A percentile compares a stretch with the other conserved stretches of the same genome.
phyloP scores from a whole-genome alignment of 2,329 filamentous ascomycete genomes.

The Diaporthe citrichinensis region DNA sequence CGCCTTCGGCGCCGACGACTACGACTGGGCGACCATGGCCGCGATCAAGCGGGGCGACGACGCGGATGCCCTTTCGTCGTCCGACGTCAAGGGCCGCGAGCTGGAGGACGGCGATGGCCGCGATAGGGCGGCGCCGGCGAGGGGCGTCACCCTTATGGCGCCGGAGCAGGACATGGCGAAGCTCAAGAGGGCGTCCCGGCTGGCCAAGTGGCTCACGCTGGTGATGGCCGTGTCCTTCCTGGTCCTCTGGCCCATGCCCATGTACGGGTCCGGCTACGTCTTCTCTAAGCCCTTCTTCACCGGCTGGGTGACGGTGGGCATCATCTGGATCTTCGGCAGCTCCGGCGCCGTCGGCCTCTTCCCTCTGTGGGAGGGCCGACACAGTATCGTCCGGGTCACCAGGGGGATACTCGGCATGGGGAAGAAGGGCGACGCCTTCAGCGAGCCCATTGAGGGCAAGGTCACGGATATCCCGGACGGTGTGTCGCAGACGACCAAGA shows the following conservation, averaged over 20 bases:
- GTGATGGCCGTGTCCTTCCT: slow-evolving; percentile 71
- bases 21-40: slow-evolving; percentile 87
- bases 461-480: background rate
- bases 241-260: slow-evolving; percentile 91
- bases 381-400: slow-evolving; percentile 1
- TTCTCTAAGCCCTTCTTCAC: slow-evolving; percentile 88
- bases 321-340: slow-evolving; percentile 85
- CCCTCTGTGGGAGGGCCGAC: slow-evolving; percentile 83
- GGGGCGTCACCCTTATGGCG: background rate
- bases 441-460: background rate
- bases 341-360: slow-evolving; percentile 82
- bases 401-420: slow-evolving; percentile 7
- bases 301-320: slow-evolving; percentile 82
- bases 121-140: background rate
- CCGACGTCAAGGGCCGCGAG: background rate
- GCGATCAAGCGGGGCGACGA: slow-evolving; percentile 52
- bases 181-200: slow-evolving; percentile 50
- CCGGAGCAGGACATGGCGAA: slow-evolving; percentile 49
- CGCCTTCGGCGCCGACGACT: slow-evolving; percentile 78
- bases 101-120: background rate
- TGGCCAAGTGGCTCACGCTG: slow-evolving; percentile 48
- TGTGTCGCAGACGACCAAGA: background rate
- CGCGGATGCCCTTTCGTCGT: background rate
- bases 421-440: background rate
- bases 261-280: slow-evolving; percentile 87